Evolutionary conservation across 2,329 filamentous ascomycete species (phyloP), one percentile per base, ranked within the genome.

Genomic region (Emergomyces orientalis): DNA sequence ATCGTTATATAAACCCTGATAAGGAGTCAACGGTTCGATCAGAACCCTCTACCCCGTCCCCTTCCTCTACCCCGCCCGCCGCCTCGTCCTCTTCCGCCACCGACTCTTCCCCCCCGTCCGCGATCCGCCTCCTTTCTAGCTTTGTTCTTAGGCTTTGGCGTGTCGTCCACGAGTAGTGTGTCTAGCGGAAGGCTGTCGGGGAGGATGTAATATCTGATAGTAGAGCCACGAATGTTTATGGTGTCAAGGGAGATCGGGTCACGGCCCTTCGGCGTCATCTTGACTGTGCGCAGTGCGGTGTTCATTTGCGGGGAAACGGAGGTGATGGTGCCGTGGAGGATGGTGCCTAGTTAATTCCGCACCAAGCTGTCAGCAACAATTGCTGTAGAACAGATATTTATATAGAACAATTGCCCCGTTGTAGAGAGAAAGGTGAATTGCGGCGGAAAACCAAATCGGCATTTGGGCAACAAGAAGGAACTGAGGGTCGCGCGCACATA

Each of bases 71-170:
- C 80, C 37, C 83, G 75, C 25, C 81, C 76, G 64, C 85, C 81
- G 34, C 81, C 74, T 60, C 80, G 69, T 49, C 78, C 75, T 52
- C 78, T 75, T 54, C 81, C 75, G 45, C 81, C 76, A 47, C 80
- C 78, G 13, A 78, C 78, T 45, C 80, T 73, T 30, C 79, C 75
- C 52, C 78, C 75, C 55, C 78, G 69, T 25, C 78, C 74, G 56
- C 79, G 74, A 54, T 81, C 78, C 55, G 79, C 83, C 80, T 97
- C 94, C 83, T 99, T 99, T 74, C 93, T 86, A 32, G 94, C 93
- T 86, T 99, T 99, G 81, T 99, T 99, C 88, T 97, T 97, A 65
- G 94, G 93, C 82, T 99, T 99, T 60, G 93, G 91, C 71, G 91
- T 87, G 78, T 99, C 94, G 76, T 99, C 94, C 70, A 99, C 91